Base-by-base conservation (phyloP, 2,329 filamentous ascomycete genomes). In the Aspergillus sp. region DNA sequence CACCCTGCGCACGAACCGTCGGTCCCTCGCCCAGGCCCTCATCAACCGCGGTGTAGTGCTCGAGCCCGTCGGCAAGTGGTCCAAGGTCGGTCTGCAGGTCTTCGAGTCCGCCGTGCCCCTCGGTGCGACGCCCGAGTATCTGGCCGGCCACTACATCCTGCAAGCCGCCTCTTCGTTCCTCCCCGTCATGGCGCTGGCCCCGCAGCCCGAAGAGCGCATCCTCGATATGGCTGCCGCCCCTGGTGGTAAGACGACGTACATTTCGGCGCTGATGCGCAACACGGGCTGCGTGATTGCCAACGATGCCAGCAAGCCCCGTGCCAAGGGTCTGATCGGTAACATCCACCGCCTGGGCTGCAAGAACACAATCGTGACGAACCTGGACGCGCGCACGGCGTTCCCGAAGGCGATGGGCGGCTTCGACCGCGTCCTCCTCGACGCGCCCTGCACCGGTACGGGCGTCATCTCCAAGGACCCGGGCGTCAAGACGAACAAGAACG, bases 401-500 rank as follows among this genome's bases (percentile, higher is more conserved):
- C 94, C 94, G 23, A 89, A 87, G 66, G 89, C 96, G 34, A 91
- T 99, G 73, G 94, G 93, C 54, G 94, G 94, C 11, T 99, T 99
- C 58, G 94, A 99, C 72, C 85, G 94, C 58, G 91, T 99, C 5
- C 78, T 97, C 43, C 88, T 97, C 53, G 92, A 99, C 76, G 92
- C 91, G 1, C 94, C 94, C 4, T 97, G 94, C 77, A 96, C 92
- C 3, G 93, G 94, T 62, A 99, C 94, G 1, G 94, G 94, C 65
- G 94, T 99, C 67, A 99, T 99, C 61, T 88, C 91, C 58, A 99
- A 99, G 78, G 94, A 99, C 74, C 85, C 93, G 29, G 91, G 88
- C 59, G 91, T 99, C 63, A 99, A 99, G 82, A 97, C 93, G 20
- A 97, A 97, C 80, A 97, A 97, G 81, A 95, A 89, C 10, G 91